A percentile compares a stretch with the other conserved stretches of the same genome.
Conservation (phyloP, 805 yeast genomes). For the Ogataea saltuana region DNA sequence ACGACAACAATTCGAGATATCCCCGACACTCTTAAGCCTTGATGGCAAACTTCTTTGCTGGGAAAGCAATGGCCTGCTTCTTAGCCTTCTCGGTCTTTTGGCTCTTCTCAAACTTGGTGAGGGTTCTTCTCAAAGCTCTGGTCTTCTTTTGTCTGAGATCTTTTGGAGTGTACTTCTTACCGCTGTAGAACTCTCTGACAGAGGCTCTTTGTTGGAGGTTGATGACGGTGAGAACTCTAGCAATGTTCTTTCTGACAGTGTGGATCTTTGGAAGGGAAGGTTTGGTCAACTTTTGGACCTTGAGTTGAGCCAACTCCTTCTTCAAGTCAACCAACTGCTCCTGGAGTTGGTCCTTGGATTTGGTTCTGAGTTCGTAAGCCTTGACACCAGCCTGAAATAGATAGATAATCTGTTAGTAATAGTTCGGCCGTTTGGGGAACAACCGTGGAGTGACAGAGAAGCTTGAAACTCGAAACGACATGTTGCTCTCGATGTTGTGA, state of each 20-base stretch:
- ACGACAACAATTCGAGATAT: slow-evolving; percentile 13
- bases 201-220: slow-evolving; percentile 95
- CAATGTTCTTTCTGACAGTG: slow-evolving; percentile 97
- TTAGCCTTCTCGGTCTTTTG: slow-evolving; percentile 83
- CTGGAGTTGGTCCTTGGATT: slow-evolving; percentile 96
- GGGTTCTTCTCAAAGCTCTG: slow-evolving; percentile 98
- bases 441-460: background rate
- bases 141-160: slow-evolving; percentile 99
- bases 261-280: slow-evolving; percentile 95
- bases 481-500: no score
- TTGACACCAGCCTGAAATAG: slow-evolving; percentile 74
- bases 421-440: background rate
- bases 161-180: slow-evolving; percentile 95
- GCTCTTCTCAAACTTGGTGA: slow-evolving; percentile 83
- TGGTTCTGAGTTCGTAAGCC: slow-evolving; percentile 94
- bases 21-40: slow-evolving; percentile 69
- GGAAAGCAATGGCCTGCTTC: slow-evolving; percentile 94
- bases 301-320: slow-evolving; percentile 93
- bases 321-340: slow-evolving; percentile 91
- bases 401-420: slow-evolving; percentile 8
- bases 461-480: background rate
- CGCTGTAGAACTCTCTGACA: slow-evolving; percentile 92
- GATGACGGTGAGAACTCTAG: slow-evolving; percentile 95
- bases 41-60: slow-evolving; percentile 97
- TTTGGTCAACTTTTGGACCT: slow-evolving; percentile 91